Evolutionary conservation across 225 moss, liverwort and hornwort genomes (phyloP).

Genomic region (Sphagnum tenellum): DNA sequence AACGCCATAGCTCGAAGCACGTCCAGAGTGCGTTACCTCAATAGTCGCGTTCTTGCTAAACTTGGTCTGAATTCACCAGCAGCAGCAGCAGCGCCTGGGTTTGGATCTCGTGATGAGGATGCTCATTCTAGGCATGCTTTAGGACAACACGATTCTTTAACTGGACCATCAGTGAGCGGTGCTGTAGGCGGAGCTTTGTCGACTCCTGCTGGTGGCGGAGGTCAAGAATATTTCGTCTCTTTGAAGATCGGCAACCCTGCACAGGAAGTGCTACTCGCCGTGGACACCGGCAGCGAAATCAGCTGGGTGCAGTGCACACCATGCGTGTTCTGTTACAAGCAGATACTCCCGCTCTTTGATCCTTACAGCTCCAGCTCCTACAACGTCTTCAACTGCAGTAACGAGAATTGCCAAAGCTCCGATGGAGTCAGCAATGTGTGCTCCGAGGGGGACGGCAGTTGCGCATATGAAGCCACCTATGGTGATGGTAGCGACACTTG

Average conservation of each 20-base stretch:
- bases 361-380: slow-evolving; percentile 4
- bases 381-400: slow-evolving; percentile 1
- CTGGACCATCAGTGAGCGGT: too few species aligned
- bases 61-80: too few species aligned
- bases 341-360: slow-evolving; percentile 8
- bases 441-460: slow-evolving; percentile 4
- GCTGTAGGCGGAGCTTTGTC: neutral
- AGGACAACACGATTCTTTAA: too few species aligned
- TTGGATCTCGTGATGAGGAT: too few species aligned
- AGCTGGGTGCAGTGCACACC: slow-evolving; percentile 9
- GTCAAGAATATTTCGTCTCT: slow-evolving; percentile 6
- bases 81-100: too few species aligned
- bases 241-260: slow-evolving; percentile 6
- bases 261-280: slow-evolving; percentile 6
- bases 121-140: too few species aligned
- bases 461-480: slow-evolving; percentile 1
- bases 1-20: too few species aligned
- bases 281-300: slow-evolving; percentile 10
- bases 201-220: slow-evolving; percentile 1
- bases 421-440: slow-evolving; percentile 1
- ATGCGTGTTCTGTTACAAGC: slow-evolving; percentile 8
- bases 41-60: too few species aligned
- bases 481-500: slow-evolving; percentile 8
- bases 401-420: neutral
- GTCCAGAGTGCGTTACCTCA: too few species aligned